Evolutionary conservation across 208 protist species (phyloP).

Genomic region (Naegleria fowleri): DNA sequence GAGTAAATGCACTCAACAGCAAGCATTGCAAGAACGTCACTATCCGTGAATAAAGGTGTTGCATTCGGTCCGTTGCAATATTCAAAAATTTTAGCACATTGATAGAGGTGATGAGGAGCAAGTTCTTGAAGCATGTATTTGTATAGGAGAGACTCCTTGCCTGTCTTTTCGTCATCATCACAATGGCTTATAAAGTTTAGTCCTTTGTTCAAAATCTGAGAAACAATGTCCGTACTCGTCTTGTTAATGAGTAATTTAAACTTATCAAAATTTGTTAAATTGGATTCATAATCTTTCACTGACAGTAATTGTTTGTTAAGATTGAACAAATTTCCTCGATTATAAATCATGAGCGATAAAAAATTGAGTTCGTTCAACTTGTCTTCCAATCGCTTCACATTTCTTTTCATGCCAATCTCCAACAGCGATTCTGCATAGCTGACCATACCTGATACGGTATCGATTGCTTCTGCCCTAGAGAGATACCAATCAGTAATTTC

Average conservation of each 20-base stretch:
- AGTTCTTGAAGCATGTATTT: neutral
- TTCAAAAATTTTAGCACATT: neutral
- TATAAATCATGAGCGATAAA: neutral
- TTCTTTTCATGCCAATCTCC: neutral
- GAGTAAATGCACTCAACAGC: neutral
- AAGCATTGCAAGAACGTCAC: neutral
- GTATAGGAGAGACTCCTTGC: neutral
- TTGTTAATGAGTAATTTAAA: neutral
- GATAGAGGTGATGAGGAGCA: neutral
- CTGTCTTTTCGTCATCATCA: neutral
- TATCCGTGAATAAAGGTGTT: neutral
- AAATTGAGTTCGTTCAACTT: neutral
- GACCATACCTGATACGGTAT: neutral
- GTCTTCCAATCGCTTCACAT: neutral
- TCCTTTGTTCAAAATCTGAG: neutral
- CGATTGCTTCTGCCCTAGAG: neutral
- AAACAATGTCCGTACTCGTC: neutral
- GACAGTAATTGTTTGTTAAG: neutral
- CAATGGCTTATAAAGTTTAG: neutral
- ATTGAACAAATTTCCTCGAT: neutral
- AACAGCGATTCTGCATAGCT: neutral
- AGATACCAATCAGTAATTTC: neutral
- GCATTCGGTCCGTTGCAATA: neutral
- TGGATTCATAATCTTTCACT: neutral
- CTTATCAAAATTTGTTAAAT: neutral